These are phyloP conservation scores for Ustilago nuda DNA, from an alignment of 1,284 basidiomycete genomes.

Conservation along the genomic window DNA sequence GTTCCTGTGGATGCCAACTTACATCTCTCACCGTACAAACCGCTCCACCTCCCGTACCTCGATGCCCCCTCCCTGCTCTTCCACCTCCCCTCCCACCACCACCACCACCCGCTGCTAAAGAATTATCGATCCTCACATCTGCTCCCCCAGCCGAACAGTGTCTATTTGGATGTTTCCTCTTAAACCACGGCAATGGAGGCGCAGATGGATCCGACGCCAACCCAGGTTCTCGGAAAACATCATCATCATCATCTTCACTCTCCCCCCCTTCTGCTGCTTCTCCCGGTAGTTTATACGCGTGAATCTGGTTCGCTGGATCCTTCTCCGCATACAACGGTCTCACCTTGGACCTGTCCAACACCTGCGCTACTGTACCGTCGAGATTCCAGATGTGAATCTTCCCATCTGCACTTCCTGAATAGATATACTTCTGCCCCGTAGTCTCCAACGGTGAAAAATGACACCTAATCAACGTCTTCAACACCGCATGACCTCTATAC, in stretches of 20 bases:
- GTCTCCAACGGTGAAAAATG: conserved; percentile 93
- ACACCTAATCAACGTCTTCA: conserved; percentile 92
- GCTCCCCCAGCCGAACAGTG: background rate
- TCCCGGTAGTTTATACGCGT: conserved; percentile 56
- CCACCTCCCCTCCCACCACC: background rate
- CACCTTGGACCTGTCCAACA: conserved; percentile 83
- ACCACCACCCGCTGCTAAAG: background rate
- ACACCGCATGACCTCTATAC: conserved; percentile 86
- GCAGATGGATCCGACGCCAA: conserved; percentile 55
- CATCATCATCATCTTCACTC: conserved; percentile 22
- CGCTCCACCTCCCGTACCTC: conserved; percentile 40
- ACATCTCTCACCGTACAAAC: conserved; percentile 81
- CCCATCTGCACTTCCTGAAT: conserved; percentile 87
- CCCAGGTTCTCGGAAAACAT: conserved; percentile 23
- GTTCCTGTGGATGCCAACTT: conserved; percentile 89
- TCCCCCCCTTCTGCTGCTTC: conserved; percentile 10
- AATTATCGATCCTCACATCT: conserved; percentile 16
- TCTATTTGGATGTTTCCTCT: conserved; percentile 29
- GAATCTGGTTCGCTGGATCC: conserved; percentile 62
- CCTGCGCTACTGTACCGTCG: conserved; percentile 84
- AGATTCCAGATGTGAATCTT: conserved; percentile 85
- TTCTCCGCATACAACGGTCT: conserved; percentile 74
- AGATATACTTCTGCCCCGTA: conserved; percentile 91
- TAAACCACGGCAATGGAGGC: conserved; percentile 44
- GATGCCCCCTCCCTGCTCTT: conserved; percentile 29